Evolutionary conservation across 2,329 filamentous ascomycete species (phyloP).

Genomic region (Fusarium abutilonis): DNA sequence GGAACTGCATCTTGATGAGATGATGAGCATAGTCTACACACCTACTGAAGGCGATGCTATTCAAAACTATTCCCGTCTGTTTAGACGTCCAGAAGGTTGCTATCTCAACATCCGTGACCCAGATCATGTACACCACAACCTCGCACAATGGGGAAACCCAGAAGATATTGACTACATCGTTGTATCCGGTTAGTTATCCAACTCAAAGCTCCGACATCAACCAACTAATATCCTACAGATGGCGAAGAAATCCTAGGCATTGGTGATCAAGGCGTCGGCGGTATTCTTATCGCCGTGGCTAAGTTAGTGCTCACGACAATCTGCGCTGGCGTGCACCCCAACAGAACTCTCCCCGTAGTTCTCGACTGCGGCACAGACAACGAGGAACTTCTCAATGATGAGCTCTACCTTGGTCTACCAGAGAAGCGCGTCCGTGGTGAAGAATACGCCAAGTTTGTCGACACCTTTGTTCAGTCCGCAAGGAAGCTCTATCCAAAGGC

Average conservation of each 20-base stretch:
- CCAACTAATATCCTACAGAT: conserved; percentile 48
- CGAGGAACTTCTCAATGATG: conserved; percentile 75
- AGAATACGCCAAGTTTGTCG: conserved; percentile 80
- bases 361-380: conserved; percentile 90
- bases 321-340: conserved; percentile 87
- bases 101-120: conserved; percentile 79
- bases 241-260: conserved; percentile 84
- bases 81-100: conserved; percentile 81
- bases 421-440: conserved; percentile 73
- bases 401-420: conserved; percentile 80
- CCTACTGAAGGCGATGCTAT: conserved; percentile 92
- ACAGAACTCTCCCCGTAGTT: conserved; percentile 80
- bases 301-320: conserved; percentile 85
- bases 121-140: conserved; percentile 70
- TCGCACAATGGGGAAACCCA: conserved; percentile 73
- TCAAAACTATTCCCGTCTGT: conserved; percentile 81
- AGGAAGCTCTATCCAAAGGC: conserved; percentile 78
- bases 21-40: conserved; percentile 92
- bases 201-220: rapidly evolving
- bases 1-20: conserved; percentile 81
- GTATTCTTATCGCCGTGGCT: conserved; percentile 83
- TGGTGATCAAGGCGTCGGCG: conserved; percentile 87
- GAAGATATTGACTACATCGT: conserved; percentile 91
- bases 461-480: conserved; percentile 75
- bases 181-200: conserved; percentile 70